Base-by-base conservation (phyloP, 108 stramenopile genomes). In the Cyclotella cryptica region DNA sequence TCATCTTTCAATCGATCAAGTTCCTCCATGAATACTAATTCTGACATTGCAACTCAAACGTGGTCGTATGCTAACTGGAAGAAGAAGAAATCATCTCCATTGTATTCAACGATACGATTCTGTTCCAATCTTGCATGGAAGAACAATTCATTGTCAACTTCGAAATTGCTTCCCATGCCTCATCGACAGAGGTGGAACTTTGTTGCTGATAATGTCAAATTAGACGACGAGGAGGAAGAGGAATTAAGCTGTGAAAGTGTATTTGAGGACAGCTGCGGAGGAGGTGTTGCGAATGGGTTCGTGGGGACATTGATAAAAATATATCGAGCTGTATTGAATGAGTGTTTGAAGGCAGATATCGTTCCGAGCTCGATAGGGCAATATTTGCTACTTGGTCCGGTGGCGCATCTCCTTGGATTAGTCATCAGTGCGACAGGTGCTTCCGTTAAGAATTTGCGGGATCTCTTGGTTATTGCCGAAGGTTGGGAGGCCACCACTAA, bases 331-430 rank as follows among this genome's bases (percentile, higher is more conserved):
- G 60, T 71, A 40, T 40, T 75, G 45, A 40, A 58, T 42, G 58
- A 66, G 39, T 75, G 81, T 58, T 66, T 45, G 0, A 30, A 66
- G 54, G 35, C 21, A 46, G 22, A 67, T 15, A 24, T 22, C 40
- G 24, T 45, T 21, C 21, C 42, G 3, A 47, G 18, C 14, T 35
- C 7, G 1, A 39, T 40, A 24, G 53, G 61, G 17, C 63, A 81
- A 60, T 65, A 64, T 47, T 35, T 84, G 63, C 54, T 92, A 42
- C 63, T 86, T 30, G 83, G 65, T 14, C 92, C 92, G n/a, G 35
- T 89, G 28, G 80, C 76, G 5, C 85, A 84, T 46, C 68, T 93
- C 0, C 52, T 89, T 26, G 92, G 90, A 22, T 29, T 93, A 10
- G 30, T 52, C 0, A 47, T 90, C 24, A 77, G 85, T 55, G 72